Conservation (phyloP, 2,329 filamentous ascomycete species). For the Exophiala sideris region DNA sequence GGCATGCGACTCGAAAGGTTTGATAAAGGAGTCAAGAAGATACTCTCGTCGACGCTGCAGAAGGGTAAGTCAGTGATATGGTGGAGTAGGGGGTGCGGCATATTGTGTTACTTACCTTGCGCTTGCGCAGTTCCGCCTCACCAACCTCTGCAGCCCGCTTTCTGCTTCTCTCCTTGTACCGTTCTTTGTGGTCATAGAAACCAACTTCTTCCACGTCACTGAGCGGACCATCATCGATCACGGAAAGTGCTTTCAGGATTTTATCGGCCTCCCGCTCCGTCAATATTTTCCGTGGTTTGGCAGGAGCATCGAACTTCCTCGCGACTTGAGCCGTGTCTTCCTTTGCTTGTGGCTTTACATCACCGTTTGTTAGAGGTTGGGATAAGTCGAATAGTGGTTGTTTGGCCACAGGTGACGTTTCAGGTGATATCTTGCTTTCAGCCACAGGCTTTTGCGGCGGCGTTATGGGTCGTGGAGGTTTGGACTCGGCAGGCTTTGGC, state of each 20-base stretch:
- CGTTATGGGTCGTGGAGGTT: constrained; percentile 26
- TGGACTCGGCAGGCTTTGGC: constrained; percentile 25
- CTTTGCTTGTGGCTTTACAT: constrained; percentile 29
- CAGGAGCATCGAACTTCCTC: constrained; percentile 55
- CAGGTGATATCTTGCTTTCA: constrained; percentile 6
- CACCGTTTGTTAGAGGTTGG: constrained; percentile 21
- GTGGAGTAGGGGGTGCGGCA: neutral
- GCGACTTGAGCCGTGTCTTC: constrained; percentile 41
- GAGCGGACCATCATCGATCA: constrained; percentile 55
- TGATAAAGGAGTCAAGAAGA: constrained; percentile 54
- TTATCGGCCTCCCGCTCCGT: constrained; percentile 63
- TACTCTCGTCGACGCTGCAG: constrained; percentile 56
- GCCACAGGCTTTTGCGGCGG: constrained; percentile 27
- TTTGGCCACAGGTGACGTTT: constrained; percentile 3
- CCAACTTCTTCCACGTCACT: constrained; percentile 56
- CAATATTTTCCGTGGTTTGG: constrained; percentile 55
- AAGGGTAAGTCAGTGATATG: constrained; percentile 10
- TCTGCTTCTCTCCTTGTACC: constrained; percentile 52
- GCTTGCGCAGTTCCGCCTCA: constrained; percentile 58
- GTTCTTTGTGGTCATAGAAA: constrained; percentile 51
- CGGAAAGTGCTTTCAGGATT: constrained; percentile 63
- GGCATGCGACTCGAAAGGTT: constrained; percentile 64
- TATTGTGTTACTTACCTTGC: constrained; percentile 52
- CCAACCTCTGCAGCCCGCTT: constrained; percentile 70
- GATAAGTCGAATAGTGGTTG: constrained; percentile 30